Percentiles rank a stretch among this genome's conserved stretches.
Evolutionary conservation across 768 basidiomycete species (phyloP).

Genomic region (Auricularia heimuer): DNA sequence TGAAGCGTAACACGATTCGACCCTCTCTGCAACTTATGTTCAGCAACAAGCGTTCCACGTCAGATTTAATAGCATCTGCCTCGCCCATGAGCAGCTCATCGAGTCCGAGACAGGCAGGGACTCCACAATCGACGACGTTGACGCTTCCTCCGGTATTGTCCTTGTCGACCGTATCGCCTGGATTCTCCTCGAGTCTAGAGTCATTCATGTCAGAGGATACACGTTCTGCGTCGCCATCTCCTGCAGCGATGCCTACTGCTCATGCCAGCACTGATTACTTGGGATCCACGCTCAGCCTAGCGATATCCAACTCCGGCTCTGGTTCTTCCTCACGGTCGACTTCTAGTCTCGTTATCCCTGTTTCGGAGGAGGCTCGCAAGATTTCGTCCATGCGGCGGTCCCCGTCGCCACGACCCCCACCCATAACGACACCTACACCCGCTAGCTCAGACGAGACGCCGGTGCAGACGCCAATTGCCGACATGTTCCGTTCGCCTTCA

Average conservation of each 20-base stretch:
- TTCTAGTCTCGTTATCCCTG: neutral
- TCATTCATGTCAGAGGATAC: neutral
- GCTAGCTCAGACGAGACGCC: neutral
- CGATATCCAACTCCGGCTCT: neutral
- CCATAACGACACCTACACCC: neutral
- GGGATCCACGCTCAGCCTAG: neutral
- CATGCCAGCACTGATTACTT: neutral
- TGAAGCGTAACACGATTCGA: neutral
- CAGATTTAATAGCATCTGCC: neutral
- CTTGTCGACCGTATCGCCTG: neutral
- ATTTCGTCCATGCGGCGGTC: neutral
- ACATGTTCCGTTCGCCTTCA: constrained; percentile 2
- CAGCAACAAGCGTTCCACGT: neutral
- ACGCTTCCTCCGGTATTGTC: neutral
- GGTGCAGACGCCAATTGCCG: neutral
- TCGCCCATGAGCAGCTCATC: neutral
- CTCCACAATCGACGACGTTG: neutral
- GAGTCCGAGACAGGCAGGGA: neutral
- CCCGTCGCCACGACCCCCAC: neutral
- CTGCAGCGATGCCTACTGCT: neutral
- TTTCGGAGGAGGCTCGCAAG: neutral
- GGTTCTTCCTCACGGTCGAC: neutral
- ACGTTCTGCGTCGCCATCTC: neutral
- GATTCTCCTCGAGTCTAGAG: neutral
- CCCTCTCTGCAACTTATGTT: neutral